Base-by-base conservation (phyloP, 1,284 basidiomycete species). In the Hemileia vastatrix region DNA sequence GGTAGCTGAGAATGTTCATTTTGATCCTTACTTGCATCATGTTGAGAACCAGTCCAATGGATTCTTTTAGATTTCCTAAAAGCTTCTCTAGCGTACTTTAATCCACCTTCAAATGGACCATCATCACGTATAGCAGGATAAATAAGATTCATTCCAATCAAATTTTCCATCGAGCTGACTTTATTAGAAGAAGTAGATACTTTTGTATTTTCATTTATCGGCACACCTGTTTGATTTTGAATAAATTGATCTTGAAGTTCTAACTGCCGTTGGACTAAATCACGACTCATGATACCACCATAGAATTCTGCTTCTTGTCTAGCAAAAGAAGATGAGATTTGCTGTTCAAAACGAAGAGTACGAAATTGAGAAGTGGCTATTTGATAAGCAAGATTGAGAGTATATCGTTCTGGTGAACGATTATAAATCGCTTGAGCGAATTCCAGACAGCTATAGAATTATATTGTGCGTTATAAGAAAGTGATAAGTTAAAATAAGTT, bases 251-350 rank as follows among this genome's bases (percentile, higher is more conserved):
- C 48, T 27, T 50, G 48, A 24, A 6, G 2, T 2, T 50, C 27
- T 23, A 50, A 27, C 21, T 50, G 48, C 15, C 27, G 15, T 24
- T 21, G 21, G 4, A 50, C 15, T 23, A 50, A 24, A 50, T 50
- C 48, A 8, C 13, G 21, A 50, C 48, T 50, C 48, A 19, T 23
- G 21, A 23, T 5, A 6, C 21, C 15, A 18, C 24, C 27, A 24
- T 50, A 56, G 24, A 54, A 63, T 49, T 63, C 60, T 1, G 54
- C 60, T 49, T 63, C 60, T 51, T 63, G 60, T 44, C 60, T 33
- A 2, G 53, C 53, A 40, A 63, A 63, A 31, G 40, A 54, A 13
- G 27, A 33, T 23, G 44, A 32, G 19, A 63, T 56, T 8, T 63
- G 27, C 8, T 55, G 23, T 40, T 63, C 60, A 23, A 63, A 63